A percentile compares a stretch with the other conserved stretches of the same genome.
phyloP scores from a whole-genome alignment of 2,329 filamentous ascomycete genomes.

The Verticillium zaregamsianum region DNA sequence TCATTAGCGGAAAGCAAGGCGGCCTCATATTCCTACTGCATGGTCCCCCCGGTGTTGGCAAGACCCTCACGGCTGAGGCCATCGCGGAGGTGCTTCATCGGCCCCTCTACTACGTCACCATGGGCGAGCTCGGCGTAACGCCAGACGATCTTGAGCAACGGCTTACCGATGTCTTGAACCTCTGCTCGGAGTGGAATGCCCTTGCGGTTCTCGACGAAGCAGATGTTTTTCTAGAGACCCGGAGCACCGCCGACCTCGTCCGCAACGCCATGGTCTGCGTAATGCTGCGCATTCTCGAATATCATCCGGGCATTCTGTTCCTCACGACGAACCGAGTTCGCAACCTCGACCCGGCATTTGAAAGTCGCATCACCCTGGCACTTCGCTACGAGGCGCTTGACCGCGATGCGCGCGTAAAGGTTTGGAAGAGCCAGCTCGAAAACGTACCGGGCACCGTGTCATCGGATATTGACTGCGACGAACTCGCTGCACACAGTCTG shows the following conservation, averaged over 20 bases:
- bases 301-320: slow-evolving; percentile 36
- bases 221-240: slow-evolving; percentile 21
- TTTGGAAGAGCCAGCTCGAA: too few relatives aligned
- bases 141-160: slow-evolving; percentile 16
- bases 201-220: slow-evolving; percentile 23
- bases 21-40: slow-evolving; percentile 6
- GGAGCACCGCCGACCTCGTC: slow-evolving; percentile 14
- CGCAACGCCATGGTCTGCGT: slow-evolving; percentile 26
- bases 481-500: too few relatives aligned
- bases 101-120: slow-evolving; percentile 15
- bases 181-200: slow-evolving; percentile 19
- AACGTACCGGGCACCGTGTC: too few relatives aligned
- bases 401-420: background rate
- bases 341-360: slow-evolving; percentile 39
- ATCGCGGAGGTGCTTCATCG: slow-evolving; percentile 5
- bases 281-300: slow-evolving; percentile 35
- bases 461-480: too few relatives aligned
- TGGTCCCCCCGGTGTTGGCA: slow-evolving; percentile 3
- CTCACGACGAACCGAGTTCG: slow-evolving; percentile 42
- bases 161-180: slow-evolving; percentile 16
- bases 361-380: slow-evolving; percentile 32
- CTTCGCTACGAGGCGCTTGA: slow-evolving; percentile 12
- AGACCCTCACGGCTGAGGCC: slow-evolving; percentile 6
- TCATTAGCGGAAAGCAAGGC: slow-evolving; percentile 2
- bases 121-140: slow-evolving; percentile 18